Evolutionary conservation across 495 filamentous ascomycete genomes (phyloP).

Genomic region (Penicillium bovifimosum): DNA sequence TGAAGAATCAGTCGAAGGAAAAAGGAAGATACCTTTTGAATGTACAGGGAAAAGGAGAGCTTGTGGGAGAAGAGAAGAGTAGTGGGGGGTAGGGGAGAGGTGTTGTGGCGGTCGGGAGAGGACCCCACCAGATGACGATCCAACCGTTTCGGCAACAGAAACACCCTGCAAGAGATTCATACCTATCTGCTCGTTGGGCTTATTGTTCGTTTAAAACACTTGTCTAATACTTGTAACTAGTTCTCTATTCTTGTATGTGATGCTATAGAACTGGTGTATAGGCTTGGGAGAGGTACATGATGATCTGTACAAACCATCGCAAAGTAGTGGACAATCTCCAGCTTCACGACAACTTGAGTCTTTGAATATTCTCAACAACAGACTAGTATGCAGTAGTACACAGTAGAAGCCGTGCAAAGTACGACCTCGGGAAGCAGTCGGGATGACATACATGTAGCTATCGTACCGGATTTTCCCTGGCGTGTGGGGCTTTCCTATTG

Average conservation of each 20-base stretch:
- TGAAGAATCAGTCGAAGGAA: constrained; percentile 7
- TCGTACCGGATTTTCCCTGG: no score
- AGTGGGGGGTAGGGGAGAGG: constrained; percentile 18
- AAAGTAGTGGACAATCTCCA: neutral
- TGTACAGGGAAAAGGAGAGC: constrained; percentile 12
- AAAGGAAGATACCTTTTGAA: constrained; percentile 10
- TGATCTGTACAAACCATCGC: neutral
- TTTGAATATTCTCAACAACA: neutral
- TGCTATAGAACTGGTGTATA: neutral
- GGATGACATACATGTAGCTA: constrained; percentile 5
- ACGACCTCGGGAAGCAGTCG: no score
- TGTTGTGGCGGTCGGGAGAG: constrained; percentile 31
- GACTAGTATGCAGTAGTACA: no score
- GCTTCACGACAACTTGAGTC: neutral
- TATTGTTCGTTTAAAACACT: no score
- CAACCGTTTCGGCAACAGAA: neutral
- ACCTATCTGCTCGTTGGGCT: no score
- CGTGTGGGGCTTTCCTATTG: no score
- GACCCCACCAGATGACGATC: constrained; percentile 20
- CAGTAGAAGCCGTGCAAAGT: no score
- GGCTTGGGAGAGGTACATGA: neutral
- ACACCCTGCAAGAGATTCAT: neutral
- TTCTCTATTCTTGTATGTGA: neutral
- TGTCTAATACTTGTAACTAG: neutral
- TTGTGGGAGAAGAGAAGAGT: constrained; percentile 24